phyloP scores from a whole-genome alignment of 2,329 filamentous ascomycete species.

The Aureobasidium sp. region DNA sequence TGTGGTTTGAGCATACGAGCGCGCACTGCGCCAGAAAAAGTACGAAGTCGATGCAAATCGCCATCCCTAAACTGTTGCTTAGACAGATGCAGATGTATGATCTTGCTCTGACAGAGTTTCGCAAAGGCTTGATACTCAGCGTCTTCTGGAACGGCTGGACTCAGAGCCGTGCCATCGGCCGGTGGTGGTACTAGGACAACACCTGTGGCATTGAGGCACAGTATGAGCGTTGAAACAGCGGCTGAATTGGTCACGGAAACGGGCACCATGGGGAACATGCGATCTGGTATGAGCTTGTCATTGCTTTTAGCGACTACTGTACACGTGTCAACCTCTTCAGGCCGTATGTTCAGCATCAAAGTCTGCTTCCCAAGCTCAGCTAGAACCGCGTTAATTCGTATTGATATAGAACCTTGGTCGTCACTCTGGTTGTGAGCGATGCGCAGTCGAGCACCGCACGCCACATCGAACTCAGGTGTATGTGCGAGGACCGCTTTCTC shows the following conservation, averaged over 20 bases:
- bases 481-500: constrained; percentile 9
- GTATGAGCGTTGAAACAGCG: not conserved
- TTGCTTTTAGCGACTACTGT: constrained; percentile 5
- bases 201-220: not conserved
- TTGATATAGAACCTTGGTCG: not conserved
- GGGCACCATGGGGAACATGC: constrained; percentile 2
- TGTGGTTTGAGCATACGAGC: not conserved
- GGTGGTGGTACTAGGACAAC: not conserved
- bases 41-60: not conserved
- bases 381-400: not conserved
- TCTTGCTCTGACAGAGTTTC: constrained; percentile 1
- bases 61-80: constrained; percentile 1
- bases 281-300: not conserved
- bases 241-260: not conserved
- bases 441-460: not conserved
- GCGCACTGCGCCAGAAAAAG: not conserved
- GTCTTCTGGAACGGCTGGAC: not conserved
- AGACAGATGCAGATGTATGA: not conserved
- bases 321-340: constrained; percentile 1
- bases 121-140: not conserved
- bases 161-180: not conserved
- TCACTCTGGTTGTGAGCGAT: not conserved
- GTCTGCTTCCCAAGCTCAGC: not conserved
- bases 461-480: not conserved
- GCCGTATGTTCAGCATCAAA: constrained; percentile 2